Evolutionary conservation across 2,329 filamentous ascomycete species (phyloP).

Genomic region (Ascocoryne sarcoides): DNA sequence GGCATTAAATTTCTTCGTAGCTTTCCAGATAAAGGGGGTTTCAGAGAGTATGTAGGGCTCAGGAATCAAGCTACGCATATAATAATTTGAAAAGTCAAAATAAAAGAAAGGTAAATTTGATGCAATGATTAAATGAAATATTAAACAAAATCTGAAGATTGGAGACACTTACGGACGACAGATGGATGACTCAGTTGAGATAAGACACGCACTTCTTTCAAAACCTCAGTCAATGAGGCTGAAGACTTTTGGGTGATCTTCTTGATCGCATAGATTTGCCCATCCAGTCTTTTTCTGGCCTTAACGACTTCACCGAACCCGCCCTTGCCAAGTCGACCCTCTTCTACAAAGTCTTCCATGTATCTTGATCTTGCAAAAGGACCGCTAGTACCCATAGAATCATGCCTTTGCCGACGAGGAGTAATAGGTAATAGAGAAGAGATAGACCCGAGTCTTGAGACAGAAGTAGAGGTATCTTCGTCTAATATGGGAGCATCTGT

Average conservation of each 20-base stretch:
- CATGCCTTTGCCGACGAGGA: constrained; percentile 46
- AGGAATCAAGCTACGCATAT: too few relatives aligned
- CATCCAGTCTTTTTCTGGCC: constrained; percentile 87
- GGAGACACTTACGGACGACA: constrained; percentile 33
- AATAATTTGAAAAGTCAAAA: neutral
- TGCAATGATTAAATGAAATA: neutral
- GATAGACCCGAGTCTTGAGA: constrained; percentile 33
- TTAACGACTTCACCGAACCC: constrained; percentile 96
- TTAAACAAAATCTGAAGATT: too few relatives aligned
- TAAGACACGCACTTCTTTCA: constrained; percentile 79
- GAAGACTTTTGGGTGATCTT: constrained; percentile 82
- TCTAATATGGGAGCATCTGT: constrained; percentile 52
- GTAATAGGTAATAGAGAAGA: constrained; percentile 34
- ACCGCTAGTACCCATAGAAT: constrained; percentile 48
- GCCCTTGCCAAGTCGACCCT: constrained; percentile 81
- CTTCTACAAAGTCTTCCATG: constrained; percentile 80
- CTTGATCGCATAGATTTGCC: constrained; percentile 91
- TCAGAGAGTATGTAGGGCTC: too few relatives aligned
- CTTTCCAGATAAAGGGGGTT: too few relatives aligned
- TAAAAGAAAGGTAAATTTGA: neutral
- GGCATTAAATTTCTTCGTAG: too few relatives aligned
- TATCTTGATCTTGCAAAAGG: constrained; percentile 63
- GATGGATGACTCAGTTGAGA: constrained; percentile 87
- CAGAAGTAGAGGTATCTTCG: constrained; percentile 30
- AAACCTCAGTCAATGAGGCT: constrained; percentile 68